These are phyloP conservation scores for Euphorbia tirucalli DNA, from an alignment of 345 rosid genomes.

Conservation along the genomic window DNA sequence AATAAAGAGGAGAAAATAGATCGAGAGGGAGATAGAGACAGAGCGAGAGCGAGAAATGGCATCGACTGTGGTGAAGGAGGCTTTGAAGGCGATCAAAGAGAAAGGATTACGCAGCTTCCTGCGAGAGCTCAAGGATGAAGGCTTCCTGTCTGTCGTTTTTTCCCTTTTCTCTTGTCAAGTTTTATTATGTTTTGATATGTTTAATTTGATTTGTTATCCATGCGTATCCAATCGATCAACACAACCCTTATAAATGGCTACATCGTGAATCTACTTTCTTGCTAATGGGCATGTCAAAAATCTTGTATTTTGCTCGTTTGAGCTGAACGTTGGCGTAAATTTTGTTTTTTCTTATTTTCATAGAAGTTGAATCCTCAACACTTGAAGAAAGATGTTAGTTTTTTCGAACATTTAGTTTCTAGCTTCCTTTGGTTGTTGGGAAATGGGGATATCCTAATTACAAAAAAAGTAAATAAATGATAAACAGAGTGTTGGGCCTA, in stretches of 20 bases:
- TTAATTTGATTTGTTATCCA: not conserved
- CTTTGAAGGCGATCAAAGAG: conserved; percentile 58
- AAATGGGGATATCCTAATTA: not conserved
- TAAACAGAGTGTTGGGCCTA: not conserved
- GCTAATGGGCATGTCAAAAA: not conserved
- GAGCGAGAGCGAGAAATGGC: conserved; percentile 57
- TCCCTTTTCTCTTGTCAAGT: not conserved
- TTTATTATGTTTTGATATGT: not conserved
- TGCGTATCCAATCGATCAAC: not conserved
- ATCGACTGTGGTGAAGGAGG: conserved; percentile 64
- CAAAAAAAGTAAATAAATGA: not conserved
- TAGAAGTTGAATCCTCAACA: not conserved
- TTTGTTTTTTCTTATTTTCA: not conserved
- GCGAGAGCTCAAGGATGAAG: conserved; percentile 65
- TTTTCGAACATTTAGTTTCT: too few relatives aligned
- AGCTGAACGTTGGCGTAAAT: not conserved
- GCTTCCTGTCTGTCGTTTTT: conserved; percentile 50
- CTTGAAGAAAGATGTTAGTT: not conserved
- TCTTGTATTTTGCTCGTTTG: not conserved
- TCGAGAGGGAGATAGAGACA: not conserved
- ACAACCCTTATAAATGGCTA: not conserved
- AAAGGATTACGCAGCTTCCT: conserved; percentile 68
- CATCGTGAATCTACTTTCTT: not conserved
- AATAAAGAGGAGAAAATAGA: not conserved
- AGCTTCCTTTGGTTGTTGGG: not conserved